Conservation (phyloP, 208 protist genomes). For the Wallacemonas sp. region DNA sequence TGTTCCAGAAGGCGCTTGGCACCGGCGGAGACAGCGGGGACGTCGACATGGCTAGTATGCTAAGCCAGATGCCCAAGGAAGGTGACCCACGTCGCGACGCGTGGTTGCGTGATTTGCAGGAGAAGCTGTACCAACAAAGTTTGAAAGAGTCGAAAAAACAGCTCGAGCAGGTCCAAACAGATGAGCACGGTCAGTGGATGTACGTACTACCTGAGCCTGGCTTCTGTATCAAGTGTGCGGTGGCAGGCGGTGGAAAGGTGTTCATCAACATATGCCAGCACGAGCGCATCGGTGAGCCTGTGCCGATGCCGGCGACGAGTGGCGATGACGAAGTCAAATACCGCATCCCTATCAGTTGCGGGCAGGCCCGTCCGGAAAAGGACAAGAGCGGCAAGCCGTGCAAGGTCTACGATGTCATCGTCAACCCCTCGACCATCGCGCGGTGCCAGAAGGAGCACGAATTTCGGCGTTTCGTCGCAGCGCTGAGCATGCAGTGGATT, state of each 20-base stretch:
- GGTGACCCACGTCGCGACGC: slow-evolving; percentile 61
- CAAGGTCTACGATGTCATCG: slow-evolving; percentile 92
- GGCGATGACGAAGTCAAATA: slow-evolving; percentile 67
- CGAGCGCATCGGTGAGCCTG: slow-evolving; percentile 81
- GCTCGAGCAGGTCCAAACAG: slow-evolving; percentile 80
- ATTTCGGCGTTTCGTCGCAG: slow-evolving; percentile 84
- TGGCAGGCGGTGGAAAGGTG: slow-evolving; percentile 65
- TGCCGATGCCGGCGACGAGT: slow-evolving; percentile 55
- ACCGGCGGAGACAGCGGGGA: slow-evolving; percentile 25
- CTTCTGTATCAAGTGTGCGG: slow-evolving; percentile 85
- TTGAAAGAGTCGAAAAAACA: slow-evolving; percentile 55
- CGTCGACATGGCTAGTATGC: slow-evolving; percentile 1
- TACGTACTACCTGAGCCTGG: slow-evolving; percentile 76
- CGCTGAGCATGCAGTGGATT: slow-evolving; percentile 89
- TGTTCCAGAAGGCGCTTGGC: slow-evolving; percentile 65
- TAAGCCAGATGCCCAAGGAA: slow-evolving; percentile 74
- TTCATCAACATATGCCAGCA: slow-evolving; percentile 91
- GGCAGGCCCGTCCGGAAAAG: slow-evolving; percentile 66
- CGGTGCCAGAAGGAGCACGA: slow-evolving; percentile 73
- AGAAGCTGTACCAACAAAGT: slow-evolving; percentile 59
- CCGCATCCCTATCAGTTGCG: slow-evolving; percentile 87
- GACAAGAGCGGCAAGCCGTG: slow-evolving; percentile 86
- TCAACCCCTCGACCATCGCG: slow-evolving; percentile 75
- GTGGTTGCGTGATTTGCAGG: slow-evolving; percentile 75
- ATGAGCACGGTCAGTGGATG: slow-evolving; percentile 90